Evolutionary conservation across 108 stramenopile species (phyloP).

Genomic region (Fragilariopsis cylindrus): DNA sequence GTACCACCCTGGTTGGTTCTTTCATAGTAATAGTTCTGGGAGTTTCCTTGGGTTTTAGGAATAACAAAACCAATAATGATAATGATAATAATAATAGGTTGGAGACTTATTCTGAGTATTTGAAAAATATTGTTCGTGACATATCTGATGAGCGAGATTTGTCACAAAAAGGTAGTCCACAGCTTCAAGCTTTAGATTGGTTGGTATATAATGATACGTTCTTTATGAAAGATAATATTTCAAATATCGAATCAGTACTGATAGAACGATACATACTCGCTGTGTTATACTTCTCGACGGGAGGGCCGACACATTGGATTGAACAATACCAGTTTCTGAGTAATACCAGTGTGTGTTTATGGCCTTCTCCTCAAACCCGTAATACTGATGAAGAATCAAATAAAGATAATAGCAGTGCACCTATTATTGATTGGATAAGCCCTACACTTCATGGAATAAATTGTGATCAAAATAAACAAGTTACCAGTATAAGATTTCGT

Average conservation of each 20-base stretch:
- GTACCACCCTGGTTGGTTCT: no score
- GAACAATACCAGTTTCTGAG: background rate
- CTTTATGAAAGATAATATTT: background rate
- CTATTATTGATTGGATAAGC: no score
- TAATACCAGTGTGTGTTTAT: background rate
- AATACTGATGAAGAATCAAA: no score
- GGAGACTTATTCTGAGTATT: background rate
- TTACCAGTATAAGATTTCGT: no score
- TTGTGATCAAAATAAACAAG: no score
- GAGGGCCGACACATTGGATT: background rate
- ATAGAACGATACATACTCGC: conserved; percentile 6
- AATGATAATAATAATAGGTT: background rate
- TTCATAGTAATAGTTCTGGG: no score
- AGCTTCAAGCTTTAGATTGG: conserved; percentile 9
- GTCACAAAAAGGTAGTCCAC: conserved; percentile 23
- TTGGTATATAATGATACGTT: background rate
- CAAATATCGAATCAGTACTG: background rate
- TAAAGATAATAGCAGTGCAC: no score
- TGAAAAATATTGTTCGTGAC: background rate
- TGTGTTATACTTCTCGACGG: background rate
- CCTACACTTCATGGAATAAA: no score
- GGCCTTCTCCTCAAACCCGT: background rate
- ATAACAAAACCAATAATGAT: background rate
- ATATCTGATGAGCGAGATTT: background rate
- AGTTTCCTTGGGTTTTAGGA: no score